A percentile compares a stretch with the other conserved stretches of the same genome.
These are phyloP conservation scores for Yamadazyma scolyti DNA, from an alignment of 805 yeast genomes.

Conservation along the genomic window DNA sequence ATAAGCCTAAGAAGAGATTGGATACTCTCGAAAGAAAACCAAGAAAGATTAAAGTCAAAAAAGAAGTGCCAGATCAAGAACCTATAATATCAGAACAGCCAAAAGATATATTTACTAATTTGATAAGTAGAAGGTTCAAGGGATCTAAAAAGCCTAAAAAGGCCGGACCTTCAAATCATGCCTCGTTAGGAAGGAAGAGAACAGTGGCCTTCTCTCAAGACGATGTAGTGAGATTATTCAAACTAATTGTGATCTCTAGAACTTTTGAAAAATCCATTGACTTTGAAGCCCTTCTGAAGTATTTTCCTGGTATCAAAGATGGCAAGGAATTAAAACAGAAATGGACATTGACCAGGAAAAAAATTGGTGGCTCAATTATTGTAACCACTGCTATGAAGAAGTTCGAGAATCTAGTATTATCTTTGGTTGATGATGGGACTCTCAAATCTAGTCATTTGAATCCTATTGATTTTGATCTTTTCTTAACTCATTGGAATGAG, in stretches of 20 bases:
- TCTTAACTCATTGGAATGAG: constrained; percentile 65
- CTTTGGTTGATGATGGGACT: constrained; percentile 53
- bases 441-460: constrained; percentile 49
- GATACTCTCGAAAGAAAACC: too few species aligned
- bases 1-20: constrained; percentile 5
- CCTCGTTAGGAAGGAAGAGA: constrained; percentile 6
- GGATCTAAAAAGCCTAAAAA: constrained; percentile 7
- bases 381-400: constrained; percentile 58
- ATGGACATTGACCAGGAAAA: constrained; percentile 68
- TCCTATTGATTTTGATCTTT: constrained; percentile 43
- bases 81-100: too few species aligned
- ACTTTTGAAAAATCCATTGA: constrained; percentile 59
- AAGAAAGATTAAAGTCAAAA: not conserved
- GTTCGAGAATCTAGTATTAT: constrained; percentile 65
- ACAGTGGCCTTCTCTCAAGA: constrained; percentile 29
- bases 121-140: constrained; percentile 10
- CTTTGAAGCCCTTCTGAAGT: constrained; percentile 56
- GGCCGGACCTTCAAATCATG: constrained; percentile 3
- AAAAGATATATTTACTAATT: constrained; percentile 9
- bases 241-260: constrained; percentile 65
- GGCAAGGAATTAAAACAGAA: constrained; percentile 50
- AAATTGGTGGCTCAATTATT: constrained; percentile 41
- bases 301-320: constrained; percentile 41
- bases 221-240: constrained; percentile 54
- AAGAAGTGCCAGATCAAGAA: too few species aligned